A percentile compares a stretch with the other conserved stretches of the same genome.
phyloP scores from a whole-genome alignment of 2,329 filamentous ascomycete species.

The Gremmenia infestans region DNA sequence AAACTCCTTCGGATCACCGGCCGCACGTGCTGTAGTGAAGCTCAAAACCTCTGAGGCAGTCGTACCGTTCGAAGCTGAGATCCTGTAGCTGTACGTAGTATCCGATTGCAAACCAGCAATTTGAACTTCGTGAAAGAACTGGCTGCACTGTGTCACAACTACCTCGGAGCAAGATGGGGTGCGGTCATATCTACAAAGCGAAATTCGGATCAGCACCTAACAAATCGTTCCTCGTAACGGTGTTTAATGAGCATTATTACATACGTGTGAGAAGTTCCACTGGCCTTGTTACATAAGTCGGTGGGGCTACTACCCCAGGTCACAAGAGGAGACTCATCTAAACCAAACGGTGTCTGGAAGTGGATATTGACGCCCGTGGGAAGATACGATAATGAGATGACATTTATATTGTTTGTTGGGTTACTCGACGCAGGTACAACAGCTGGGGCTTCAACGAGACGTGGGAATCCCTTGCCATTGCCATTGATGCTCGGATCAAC shows the following conservation, averaged over 20 bases:
- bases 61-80: constrained; percentile 44
- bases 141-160: constrained; percentile 44
- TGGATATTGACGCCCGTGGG: constrained; percentile 47
- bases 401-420: constrained; percentile 48
- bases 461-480: constrained; percentile 47
- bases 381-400: constrained; percentile 44
- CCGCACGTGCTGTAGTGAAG: constrained; percentile 42
- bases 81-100: constrained; percentile 48
- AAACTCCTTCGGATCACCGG: constrained; percentile 39
- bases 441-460: constrained; percentile 45
- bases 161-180: constrained; percentile 45
- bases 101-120: constrained; percentile 37
- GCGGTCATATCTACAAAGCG: constrained; percentile 40
- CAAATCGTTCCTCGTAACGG: not conserved
- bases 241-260: not conserved
- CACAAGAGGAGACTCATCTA: constrained; percentile 40
- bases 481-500: constrained; percentile 45
- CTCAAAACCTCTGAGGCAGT: constrained; percentile 41
- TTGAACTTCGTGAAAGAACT: constrained; percentile 48
- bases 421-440: constrained; percentile 39
- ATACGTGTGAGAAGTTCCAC: constrained; percentile 38
- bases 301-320: constrained; percentile 37
- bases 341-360: constrained; percentile 49
- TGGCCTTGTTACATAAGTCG: constrained; percentile 33
- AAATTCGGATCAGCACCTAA: not conserved